A percentile compares a stretch with the other conserved stretches of the same genome.
phyloP scores from a whole-genome alignment of 345 rosid genomes.

The Eucalyptus curtisii region DNA sequence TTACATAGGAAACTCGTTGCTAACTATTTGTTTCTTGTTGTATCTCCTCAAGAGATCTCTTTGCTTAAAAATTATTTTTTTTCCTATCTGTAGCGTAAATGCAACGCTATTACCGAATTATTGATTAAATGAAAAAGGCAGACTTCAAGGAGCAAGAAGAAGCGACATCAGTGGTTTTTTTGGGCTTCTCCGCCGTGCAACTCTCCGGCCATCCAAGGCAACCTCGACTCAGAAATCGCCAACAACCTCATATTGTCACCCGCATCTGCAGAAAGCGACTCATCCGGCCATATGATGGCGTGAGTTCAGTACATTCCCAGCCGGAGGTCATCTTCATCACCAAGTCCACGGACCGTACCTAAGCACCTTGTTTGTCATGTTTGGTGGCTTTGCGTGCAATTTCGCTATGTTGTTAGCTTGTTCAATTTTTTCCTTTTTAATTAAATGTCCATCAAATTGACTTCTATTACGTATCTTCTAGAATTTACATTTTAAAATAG shows the following conservation, averaged over 20 bases:
- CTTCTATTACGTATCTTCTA: neutral
- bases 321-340: neutral
- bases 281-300: neutral
- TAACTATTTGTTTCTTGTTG: neutral
- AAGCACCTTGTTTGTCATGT: neutral
- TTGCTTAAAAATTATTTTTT: too few species aligned
- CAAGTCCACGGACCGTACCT: neutral
- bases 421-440: neutral
- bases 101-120: neutral
- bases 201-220: neutral
- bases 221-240: neutral
- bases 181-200: neutral
- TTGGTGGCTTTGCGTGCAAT: neutral
- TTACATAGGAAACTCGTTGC: accelerated
- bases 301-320: neutral
- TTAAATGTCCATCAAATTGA: neutral
- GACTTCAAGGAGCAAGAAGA: neutral
- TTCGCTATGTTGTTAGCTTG: neutral
- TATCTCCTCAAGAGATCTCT: neutral
- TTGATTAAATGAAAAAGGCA: neutral
- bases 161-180: neutral
- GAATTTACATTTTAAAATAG: neutral
- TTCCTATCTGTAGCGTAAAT: neutral
- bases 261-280: neutral
- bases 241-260: neutral